Percentiles rank a stretch among this genome's conserved stretches.
Evolutionary conservation across 1,284 basidiomycete species (phyloP).

Genomic region (Leucocoprinus gongylophorus): DNA sequence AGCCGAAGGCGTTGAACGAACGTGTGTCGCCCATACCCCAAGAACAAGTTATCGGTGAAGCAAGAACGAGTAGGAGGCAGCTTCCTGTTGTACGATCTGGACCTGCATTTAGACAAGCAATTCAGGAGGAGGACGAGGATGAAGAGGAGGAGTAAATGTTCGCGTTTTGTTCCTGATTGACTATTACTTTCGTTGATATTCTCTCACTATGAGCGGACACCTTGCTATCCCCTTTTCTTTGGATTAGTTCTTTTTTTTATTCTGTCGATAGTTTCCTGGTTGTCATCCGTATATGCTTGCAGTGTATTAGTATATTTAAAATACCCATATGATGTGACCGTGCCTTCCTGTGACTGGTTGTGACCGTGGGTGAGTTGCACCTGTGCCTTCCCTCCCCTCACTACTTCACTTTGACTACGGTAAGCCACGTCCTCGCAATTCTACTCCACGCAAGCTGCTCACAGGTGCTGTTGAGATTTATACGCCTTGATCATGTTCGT

Average conservation of each 20-base stretch:
- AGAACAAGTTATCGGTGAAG: conserved; percentile 41
- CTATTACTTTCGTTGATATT: neutral
- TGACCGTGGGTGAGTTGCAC: neutral
- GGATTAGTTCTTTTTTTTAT: neutral
- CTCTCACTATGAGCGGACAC: neutral
- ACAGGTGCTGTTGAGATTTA: conserved; percentile 19
- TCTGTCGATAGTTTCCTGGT: neutral
- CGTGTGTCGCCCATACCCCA: conserved; percentile 40
- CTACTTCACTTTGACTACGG: conserved; percentile 23
- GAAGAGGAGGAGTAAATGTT: conserved; percentile 41
- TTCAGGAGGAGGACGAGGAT: conserved; percentile 73
- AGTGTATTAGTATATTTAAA: too few relatives aligned
- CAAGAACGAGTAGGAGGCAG: conserved; percentile 53
- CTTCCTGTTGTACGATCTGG: conserved; percentile 55
- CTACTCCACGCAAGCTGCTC: neutral
- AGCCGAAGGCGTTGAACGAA: conserved; percentile 16
- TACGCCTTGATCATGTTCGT: conserved; percentile 35
- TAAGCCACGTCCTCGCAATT: conserved; percentile 17
- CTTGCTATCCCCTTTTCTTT: neutral
- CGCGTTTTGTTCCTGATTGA: neutral
- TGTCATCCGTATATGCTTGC: too few relatives aligned
- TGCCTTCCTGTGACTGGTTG: conserved; percentile 9
- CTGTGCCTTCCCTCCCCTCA: conserved; percentile 17
- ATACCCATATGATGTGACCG: too few relatives aligned
- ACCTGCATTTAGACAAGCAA: conserved; percentile 56